Evolutionary conservation across 2,329 filamentous ascomycete species (phyloP).

Genomic region (Zalaria obscura): DNA sequence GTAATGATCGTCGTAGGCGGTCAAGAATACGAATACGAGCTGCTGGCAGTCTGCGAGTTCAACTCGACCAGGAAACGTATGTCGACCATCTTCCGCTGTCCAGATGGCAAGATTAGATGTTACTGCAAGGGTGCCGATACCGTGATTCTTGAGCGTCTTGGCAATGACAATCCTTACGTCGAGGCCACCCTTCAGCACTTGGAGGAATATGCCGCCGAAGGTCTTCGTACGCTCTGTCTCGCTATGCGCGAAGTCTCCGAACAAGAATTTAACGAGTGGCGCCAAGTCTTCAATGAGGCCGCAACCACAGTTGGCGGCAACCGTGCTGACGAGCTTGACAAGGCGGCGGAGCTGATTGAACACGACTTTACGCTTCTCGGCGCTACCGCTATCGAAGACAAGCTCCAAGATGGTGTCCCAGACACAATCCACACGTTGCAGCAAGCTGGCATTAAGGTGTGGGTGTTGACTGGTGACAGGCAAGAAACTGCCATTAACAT

Average conservation of each 20-base stretch:
- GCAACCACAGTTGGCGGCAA: conserved; percentile 84
- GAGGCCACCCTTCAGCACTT: conserved; percentile 85
- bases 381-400: conserved; percentile 94
- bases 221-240: conserved; percentile 83
- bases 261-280: conserved; percentile 79
- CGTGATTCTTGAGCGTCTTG: conserved; percentile 84
- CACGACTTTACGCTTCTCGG: conserved; percentile 82
- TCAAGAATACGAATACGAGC: conserved; percentile 65
- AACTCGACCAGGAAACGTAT: conserved; percentile 96
- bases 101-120: conserved; percentile 83
- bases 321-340: conserved; percentile 88
- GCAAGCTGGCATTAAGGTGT: conserved; percentile 94
- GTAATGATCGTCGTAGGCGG: conserved; percentile 73
- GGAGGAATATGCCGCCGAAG: conserved; percentile 97
- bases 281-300: conserved; percentile 71
- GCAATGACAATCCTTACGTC: conserved; percentile 63
- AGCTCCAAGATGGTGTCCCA: conserved; percentile 89
- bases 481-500: conserved; percentile 99
- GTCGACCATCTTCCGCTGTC: conserved; percentile 94
- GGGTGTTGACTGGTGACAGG: conserved; percentile 93
- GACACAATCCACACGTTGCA: conserved; percentile 97
- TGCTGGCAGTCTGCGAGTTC: conserved; percentile 96
- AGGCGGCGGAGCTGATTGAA: conserved; percentile 91
- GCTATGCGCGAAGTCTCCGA: conserved; percentile 90
- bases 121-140: conserved; percentile 98